Evolutionary conservation across 129 eudicot genomes (phyloP), one percentile per base, ranked within the genome.

Genomic region (Logfia minima): DNA sequence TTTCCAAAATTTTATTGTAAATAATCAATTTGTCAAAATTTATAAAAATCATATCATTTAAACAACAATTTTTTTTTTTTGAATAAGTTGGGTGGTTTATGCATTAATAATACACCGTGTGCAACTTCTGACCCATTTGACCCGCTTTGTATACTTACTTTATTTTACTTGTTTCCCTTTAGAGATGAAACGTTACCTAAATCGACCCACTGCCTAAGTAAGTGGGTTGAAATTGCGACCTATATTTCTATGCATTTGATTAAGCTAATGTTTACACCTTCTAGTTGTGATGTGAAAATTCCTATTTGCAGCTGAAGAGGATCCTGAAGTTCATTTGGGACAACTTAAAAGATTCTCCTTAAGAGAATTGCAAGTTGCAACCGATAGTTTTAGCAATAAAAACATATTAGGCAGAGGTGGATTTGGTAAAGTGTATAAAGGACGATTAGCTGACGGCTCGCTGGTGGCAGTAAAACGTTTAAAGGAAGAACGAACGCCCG

Each of bases 381-480:
- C 98, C 0, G 98, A 92, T 80, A 81, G 79, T 63, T 92, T 92
- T 75, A 92, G 98, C 82, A 90, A 92, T 65, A 92, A 92, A 74
- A 90, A 92, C 81, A 90, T 92, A 72, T 79, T 92, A 53, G 98
- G 98, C 0, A 80, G 94, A 81, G 98, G 98, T 31, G 98, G 98
- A 51, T 92, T 92, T 32, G 98, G 98, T 17, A 92, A 92, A 83
- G 98, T 92, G 1, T 92, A 92, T 76, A 92, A 92, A 68, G 98
- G 98, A 10, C 90, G 96, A 21, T 81, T 92, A 31, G 92, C 92
- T 1, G 98, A 92, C 75, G 96, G 96, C 19, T 52, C 96, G 26
- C 73, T 90, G 48, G 98, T 92, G 41, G 98, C 98, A 3, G 98
- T 92, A 3, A 92, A 92, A 79, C 85, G 98, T 3, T 80, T 92